Base-by-base conservation (phyloP, 495 filamentous ascomycete species). In the Parathielavia appendiculata region DNA sequence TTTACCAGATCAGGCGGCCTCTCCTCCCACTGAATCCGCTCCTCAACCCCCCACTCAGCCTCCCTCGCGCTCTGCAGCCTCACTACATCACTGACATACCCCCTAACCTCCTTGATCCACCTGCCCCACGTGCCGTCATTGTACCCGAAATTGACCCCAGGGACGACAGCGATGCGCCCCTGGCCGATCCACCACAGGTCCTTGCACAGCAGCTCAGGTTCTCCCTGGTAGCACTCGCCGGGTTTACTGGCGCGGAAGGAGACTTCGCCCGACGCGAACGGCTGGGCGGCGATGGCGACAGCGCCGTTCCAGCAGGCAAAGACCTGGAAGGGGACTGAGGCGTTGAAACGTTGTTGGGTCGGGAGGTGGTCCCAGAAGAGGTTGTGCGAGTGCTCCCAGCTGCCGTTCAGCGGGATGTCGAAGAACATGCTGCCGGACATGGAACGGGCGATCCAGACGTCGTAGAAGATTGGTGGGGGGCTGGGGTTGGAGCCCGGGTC, bases 271-370 rank as follows among this genome's bases (percentile, higher is more conserved):
- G 67, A 64, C 16, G 79, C 60, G 26, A 72, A 36, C n/a, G 70
- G 66, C 43, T 45, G 51, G 14, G 69, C 67, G 1, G 57, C 35
- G 22, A 70, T 63, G 1, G 68, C 71, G 1, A 69, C 66, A n/a
- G 75, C 75, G 9, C 77, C 79, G 47, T 80, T 80, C 79, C 79
- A 81, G 66, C 79, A 81, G 0, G 76, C 71, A 51, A 79, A 81
- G 0, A 83, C 79, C 66, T 83, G 80, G 57, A 81, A 77, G 0
- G 80, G 76, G 36, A 61, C 62, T 10, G 60, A 51, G 9, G 38
- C 38, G 3, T 50, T 35, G 35, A 71, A 70, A n/a, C 72, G 66
- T 8, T 45, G 46, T 10, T 64, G 60, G 16, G 71, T 55, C 8
- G 53, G 40, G 4, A 64, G 63, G 50, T 80, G 68, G 51, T 75